Conservation (phyloP, 129 eudicot species). For the Saussurea involucrata region DNA sequence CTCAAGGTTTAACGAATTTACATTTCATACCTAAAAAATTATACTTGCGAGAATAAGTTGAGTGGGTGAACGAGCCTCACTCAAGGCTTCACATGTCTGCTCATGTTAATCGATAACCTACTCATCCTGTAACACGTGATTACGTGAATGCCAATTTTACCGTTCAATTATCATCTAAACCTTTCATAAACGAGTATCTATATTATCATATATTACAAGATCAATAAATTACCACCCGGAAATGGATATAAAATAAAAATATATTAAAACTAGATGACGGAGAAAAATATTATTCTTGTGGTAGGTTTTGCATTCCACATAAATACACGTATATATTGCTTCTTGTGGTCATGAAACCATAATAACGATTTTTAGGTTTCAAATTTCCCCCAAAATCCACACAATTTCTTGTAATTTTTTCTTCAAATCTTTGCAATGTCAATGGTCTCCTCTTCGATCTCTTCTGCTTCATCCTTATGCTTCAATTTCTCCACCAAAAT, state of each 20-base stretch:
- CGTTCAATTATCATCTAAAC: neutral
- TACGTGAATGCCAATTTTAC: neutral
- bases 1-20: too few species aligned
- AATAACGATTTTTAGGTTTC: slow-evolving; percentile 1
- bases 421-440: slow-evolving; percentile 4
- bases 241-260: neutral
- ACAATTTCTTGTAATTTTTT: neutral
- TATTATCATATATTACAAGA: neutral
- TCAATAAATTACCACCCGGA: neutral
- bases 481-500: slow-evolving; percentile 22
- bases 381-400: slow-evolving; percentile 10
- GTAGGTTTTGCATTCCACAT: slow-evolving; percentile 12
- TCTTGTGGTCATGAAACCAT: slow-evolving; percentile 25
- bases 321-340: slow-evolving; percentile 5
- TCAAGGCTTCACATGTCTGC: too few species aligned
- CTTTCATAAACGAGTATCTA: neutral
- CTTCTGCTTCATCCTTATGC: slow-evolving; percentile 25
- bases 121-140: neutral
- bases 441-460: slow-evolving; percentile 54
- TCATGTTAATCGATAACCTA: too few species aligned
- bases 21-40: too few species aligned
- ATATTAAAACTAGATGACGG: neutral
- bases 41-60: too few species aligned
- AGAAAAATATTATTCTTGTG: neutral
- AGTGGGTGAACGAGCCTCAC: too few species aligned